Base-by-base conservation (phyloP, 495 filamentous ascomycete genomes). In the Aspergillus saccharolyticus region DNA sequence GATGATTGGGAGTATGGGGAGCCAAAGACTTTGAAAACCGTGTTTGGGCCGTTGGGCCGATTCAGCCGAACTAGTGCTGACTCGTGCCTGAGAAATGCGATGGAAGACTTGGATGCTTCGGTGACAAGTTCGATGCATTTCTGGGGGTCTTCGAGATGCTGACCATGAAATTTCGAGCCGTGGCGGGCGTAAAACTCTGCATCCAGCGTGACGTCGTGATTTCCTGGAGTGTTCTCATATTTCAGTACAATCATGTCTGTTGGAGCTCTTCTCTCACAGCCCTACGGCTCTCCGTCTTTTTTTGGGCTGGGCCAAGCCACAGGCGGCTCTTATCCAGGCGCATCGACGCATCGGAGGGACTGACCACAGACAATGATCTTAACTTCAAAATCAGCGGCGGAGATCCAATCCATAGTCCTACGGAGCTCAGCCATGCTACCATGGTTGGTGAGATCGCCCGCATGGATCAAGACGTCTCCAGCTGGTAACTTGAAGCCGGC, bases 121-220 rank as follows among this genome's bases (percentile, higher is more conserved):
- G 57, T 65, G 17, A 91, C 59, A 4, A 89, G 64, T 8, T 81
- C 67, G 6, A 82, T 71, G 63, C 85, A 89, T 56, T 79, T 67
- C 30, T 71, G 67, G 15, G 79, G 67, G 45, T 84, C 75, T 69
- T 89, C 78, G 16, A 78, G 78, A n/a, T 71, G 62, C 47, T 84
- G 72, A 57, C 82, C 81, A 62, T 88, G 85, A 61, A 86, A 85
- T 46, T 74, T 75, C 0, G 68, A 56, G 4, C 83, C 81, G 57
- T 86, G 70, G 28, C 83, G 64, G 1, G 72, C 60, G 61, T 87
- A 87, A 70, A 90, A 88, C 0, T 68, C 62, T 18, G 64, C 55
- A 66, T 92, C 89, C 4, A 94, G 74, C 0, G 86, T 88, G 49
- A 91, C 76, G 62, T 94, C 89, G 64, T 94, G 89, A 64, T 93